phyloP scores from a whole-genome alignment of 2,329 filamentous ascomycete species.

The Penicillium brevicompactum region DNA sequence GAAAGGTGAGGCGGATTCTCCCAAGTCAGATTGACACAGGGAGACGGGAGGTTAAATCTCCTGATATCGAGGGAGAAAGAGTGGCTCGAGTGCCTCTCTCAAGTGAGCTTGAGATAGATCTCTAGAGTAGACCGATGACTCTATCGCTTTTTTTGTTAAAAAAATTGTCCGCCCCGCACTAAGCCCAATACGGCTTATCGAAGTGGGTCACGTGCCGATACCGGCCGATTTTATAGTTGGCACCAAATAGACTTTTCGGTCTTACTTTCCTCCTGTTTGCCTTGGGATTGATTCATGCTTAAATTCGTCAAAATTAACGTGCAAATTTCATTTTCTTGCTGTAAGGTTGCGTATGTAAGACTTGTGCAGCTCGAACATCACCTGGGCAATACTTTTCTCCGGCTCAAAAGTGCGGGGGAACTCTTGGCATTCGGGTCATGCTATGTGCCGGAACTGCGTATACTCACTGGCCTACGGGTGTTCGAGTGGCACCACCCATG shows the following conservation, averaged over 20 bases:
- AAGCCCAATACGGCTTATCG: slow-evolving; percentile 27
- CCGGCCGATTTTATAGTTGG: background rate
- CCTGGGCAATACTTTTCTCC: background rate
- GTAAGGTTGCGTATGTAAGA: no score
- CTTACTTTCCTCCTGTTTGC: background rate
- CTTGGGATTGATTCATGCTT: background rate
- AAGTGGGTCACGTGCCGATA: slow-evolving; percentile 22
- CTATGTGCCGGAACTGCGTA: background rate
- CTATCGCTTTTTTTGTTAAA: slow-evolving; percentile 23
- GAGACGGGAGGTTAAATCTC: slow-evolving; percentile 14
- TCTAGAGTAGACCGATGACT: slow-evolving; percentile 25
- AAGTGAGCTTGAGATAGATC: slow-evolving; percentile 25
- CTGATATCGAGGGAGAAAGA: slow-evolving; percentile 21
- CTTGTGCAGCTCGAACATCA: no score
- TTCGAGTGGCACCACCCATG: no score
- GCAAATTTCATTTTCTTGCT: background rate
- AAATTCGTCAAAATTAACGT: background rate
- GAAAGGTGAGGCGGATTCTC: slow-evolving; percentile 9
- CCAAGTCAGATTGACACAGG: slow-evolving; percentile 10
- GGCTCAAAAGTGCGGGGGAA: background rate
- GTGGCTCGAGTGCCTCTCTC: slow-evolving; percentile 27
- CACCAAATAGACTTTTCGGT: background rate
- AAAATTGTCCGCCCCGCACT: slow-evolving; percentile 27
- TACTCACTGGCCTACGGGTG: no score
- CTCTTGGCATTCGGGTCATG: background rate